Base-by-base conservation (phyloP, 495 filamentous ascomycete species). In the Viridothelium virens region DNA sequence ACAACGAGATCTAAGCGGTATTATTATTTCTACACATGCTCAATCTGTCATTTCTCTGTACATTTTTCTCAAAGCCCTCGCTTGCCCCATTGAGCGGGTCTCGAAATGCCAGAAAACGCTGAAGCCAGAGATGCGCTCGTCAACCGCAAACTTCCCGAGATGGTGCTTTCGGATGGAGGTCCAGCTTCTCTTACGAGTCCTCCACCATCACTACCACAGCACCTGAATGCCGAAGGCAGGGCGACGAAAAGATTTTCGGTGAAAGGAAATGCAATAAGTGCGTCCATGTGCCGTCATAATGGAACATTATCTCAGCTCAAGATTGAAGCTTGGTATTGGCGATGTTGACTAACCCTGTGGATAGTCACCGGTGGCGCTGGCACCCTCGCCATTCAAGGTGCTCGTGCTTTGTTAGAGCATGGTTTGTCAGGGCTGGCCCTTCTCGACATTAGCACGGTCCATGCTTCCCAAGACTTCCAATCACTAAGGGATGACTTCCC, bases 361-460 rank as follows among this genome's bases (percentile, higher is more conserved):
- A 31, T 59, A 76, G 83, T 91, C 37, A 89, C 89, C 34, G 89
- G 89, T 25, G 87, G 89, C 59, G 81, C 86, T 38, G 88, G 89
- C 1, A 85, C 81, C n/a, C 79, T 91, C 7, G 89, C 83, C 3
- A 80, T 88, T 2, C 76, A 79, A 3, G 78, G 81, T 10, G 80
- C 81, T 2, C 79, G 80, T 3, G 88, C 87, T 4, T 80, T 91
- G 16, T 84, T 91, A n/a, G 88, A 91, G 71, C 87, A 90, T 69
- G 88, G 87, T 11, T 76, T 85, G 1, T 70, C 78, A 2, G 82
- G 82, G 18, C 76, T 90, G 46, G 81, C 80, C 64, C 80, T 91
- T 64, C 83, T 89, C 68, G 89, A 91, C 67, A 70, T 87, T 59
- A 79, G 85, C 61, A 73, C 78, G 0, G 74, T 75, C 2, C 77